Conservation (phyloP, 129 eudicot genomes). For the Escallonia herrerae region DNA sequence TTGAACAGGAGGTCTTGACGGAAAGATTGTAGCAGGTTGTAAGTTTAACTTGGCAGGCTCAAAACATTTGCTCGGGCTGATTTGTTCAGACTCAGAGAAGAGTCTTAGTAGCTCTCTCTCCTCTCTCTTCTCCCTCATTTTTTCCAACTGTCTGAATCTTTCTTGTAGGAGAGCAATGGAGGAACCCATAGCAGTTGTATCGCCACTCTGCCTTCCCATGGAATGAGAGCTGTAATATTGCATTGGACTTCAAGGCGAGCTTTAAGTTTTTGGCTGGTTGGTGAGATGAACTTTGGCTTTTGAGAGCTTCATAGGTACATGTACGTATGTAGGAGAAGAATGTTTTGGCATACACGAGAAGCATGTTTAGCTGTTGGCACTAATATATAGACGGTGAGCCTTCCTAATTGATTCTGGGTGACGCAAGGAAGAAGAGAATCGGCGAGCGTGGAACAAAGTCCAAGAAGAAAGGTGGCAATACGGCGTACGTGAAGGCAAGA, state of each 20-base stretch:
- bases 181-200: slow-evolving; percentile 30
- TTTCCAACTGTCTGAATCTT: slow-evolving; percentile 46
- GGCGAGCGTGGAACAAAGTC: slow-evolving; percentile 29
- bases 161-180: slow-evolving; percentile 55
- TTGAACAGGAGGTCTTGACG: slow-evolving; percentile 21
- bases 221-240: slow-evolving; percentile 21
- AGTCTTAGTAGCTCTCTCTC: slow-evolving; percentile 27
- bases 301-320: slow-evolving; percentile 4
- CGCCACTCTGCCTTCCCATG: slow-evolving; percentile 34
- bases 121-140: slow-evolving; percentile 48
- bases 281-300: neutral
- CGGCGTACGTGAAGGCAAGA: slow-evolving; percentile 29
- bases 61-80: neutral
- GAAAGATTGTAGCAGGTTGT: slow-evolving; percentile 10
- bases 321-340: slow-evolving; percentile 21
- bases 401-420: slow-evolving; percentile 37
- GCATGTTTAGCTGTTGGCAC: slow-evolving; percentile 6
- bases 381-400: slow-evolving; percentile 20
- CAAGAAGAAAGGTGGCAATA: slow-evolving; percentile 20
- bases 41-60: slow-evolving; percentile 12
- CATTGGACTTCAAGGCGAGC: slow-evolving; percentile 7
- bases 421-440: slow-evolving; percentile 21
- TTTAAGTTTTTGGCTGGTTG: slow-evolving; percentile 1
- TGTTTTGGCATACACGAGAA: neutral
- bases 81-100: slow-evolving; percentile 21